Base-by-base conservation (phyloP, 768 basidiomycete genomes). In the Lactarius quietus region DNA sequence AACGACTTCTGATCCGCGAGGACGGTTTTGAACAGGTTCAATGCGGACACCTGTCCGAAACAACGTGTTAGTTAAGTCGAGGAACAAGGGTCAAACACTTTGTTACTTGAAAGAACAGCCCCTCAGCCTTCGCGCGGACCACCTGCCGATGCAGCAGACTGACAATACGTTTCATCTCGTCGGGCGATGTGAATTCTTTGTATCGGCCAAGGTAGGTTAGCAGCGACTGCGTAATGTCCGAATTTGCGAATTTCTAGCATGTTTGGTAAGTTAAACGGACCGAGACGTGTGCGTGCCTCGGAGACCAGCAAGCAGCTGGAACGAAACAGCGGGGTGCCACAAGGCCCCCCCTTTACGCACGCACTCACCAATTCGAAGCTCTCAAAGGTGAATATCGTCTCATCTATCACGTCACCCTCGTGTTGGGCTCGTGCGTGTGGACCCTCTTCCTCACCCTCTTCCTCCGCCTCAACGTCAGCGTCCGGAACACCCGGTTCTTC, bases 361-460 rank as follows among this genome's bases (percentile, higher is more conserved):
- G 35, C 67, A 80, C 81, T 65, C 69, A 95, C 97, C 81, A 84
- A 82, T 77, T 98, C 93, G 70, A 95, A 97, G 33, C 88, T 85
- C 70, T 93, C 90, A 73, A 99, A 95, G 3, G 92, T 92, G 78
- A 97, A 95, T 73, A 88, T 84, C 43, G 92, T 93, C 74, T 98
- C 96, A 43, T 85, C 81, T 57, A 91, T 81, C 31, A 87, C 81
- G 33, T 85, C 85, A 64, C 45, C 60, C 36, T 65, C 60, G 17
- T 59, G 28, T 90, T 87, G 33, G 5, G 48, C 48, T 81, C 81
- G 62, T 83, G 53, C 83, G 14, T 51, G 52, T 63, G 81, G 83
- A 23, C 80, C 80, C 61, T 86, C 84, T 45, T 86, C 48, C 2
- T 6, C 83, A 28, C 80, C 80, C 63, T 86, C 84, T 43, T 86